Evolutionary conservation across 169 alveolate genomes (phyloP).

Genomic region (Cryptosporidium sp.): DNA sequence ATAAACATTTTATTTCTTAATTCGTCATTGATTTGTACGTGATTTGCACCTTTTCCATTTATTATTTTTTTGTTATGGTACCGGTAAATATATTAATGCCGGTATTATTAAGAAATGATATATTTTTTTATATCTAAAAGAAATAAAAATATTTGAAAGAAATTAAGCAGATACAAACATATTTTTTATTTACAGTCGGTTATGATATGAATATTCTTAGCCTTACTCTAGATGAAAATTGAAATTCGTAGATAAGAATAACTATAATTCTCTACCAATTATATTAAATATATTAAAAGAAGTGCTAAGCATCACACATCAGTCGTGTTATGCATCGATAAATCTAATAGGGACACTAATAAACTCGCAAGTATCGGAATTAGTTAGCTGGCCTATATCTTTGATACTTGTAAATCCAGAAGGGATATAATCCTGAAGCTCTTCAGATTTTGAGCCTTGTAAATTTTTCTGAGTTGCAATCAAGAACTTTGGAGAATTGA

Average conservation of each 20-base stretch:
- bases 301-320: neutral
- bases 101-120: neutral
- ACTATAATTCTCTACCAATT: no score
- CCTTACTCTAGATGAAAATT: neutral
- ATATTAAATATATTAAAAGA: neutral
- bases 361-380: neutral
- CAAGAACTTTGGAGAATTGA: constrained; percentile 17
- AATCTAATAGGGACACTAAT: constrained; percentile 7
- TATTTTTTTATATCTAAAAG: no score
- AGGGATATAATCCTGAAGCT: neutral
- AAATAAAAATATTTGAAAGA: no score
- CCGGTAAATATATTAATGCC: neutral
- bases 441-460: neutral
- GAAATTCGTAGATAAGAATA: no score
- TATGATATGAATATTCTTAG: neutral
- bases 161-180: no score
- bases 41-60: neutral
- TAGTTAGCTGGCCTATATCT: neutral
- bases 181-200: no score
- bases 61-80: no score
- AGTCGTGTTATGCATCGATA: neutral
- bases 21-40: neutral
- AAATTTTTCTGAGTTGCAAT: neutral
- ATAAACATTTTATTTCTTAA: neutral
- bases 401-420: constrained; percentile 3